Evolutionary conservation across 192 early-diverging fungal genomes (phyloP), one percentile per base, ranked within the genome.

Genomic region (Entomortierella beljakovae): DNA sequence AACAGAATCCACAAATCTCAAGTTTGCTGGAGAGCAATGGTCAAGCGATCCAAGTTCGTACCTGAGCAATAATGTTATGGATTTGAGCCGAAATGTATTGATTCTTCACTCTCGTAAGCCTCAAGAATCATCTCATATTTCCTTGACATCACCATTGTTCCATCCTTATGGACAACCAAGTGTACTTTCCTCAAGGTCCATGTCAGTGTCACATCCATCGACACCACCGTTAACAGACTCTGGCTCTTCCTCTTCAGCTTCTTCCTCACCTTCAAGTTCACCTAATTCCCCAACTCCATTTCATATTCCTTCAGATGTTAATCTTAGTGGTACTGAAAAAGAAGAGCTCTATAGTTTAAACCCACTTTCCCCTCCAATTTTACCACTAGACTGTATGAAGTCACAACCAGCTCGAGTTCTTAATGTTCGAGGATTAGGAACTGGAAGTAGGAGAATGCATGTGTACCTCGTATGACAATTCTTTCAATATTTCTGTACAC

Each of bases 31-130:
- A 51, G 61, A 77, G 26, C 52, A 69, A 20, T 79, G 75, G 75
- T 65, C 75, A 33, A 70, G 58, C 67, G 75, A 79, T 64, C 75
- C 75, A 11, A 57, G 33, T 22, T 57, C 54, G 26, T 79, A 60
- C 67, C 54, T 51, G 23, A 79, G 49, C 68, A 79, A 51, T 42
- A 69, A 79, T 46, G 62, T 79, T 50, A 38, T 79, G 28, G 75
- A 79, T 51, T 53, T 79, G 67, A 65, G 33, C 38, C 75, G 67
- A 20, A 79, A 79, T 38, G 48, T 79, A 23, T 57, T 79, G 46
- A 79, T 79, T 63, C 61, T 79, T 28, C 75, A 79, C 43, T 65
- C 75, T 8, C 75, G 75, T 61, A 79, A 79, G 40, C 75, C 75
- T 38, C 53, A 61, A 49, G 66, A 64, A 1, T 26, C 48, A 43